phyloP scores from a whole-genome alignment of 768 basidiomycete species.

The Podaxis mareebaensis region DNA sequence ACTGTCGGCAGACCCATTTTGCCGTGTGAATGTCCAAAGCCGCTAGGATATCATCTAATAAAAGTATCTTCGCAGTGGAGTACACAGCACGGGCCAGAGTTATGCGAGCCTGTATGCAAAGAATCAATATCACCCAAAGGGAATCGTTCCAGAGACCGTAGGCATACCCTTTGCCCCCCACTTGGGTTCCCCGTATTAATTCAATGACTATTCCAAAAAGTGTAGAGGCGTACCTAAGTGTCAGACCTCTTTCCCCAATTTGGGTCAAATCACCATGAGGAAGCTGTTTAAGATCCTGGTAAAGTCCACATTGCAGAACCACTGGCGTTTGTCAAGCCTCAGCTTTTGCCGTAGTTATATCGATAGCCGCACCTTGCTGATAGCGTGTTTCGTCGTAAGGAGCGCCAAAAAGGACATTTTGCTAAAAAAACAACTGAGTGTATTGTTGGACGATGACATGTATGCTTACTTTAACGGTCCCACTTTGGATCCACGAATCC shows the following conservation, averaged over 20 bases:
- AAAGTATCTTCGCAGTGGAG: slow-evolving; percentile 55
- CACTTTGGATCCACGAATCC: slow-evolving; percentile 81
- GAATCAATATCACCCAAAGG: neutral
- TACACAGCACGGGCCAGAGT: slow-evolving; percentile 48
- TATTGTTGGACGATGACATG: neutral
- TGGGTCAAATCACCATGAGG: slow-evolving; percentile 65
- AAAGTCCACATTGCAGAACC: slow-evolving; percentile 72
- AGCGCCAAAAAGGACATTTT: slow-evolving; percentile 79
- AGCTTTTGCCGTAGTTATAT: neutral
- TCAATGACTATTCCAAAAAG: neutral
- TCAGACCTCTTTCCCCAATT: slow-evolving; percentile 69
- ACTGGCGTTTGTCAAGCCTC: slow-evolving; percentile 31
- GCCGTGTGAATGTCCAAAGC: slow-evolving; percentile 50
- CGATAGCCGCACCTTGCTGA: slow-evolving; percentile 41
- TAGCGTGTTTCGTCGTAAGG: slow-evolving; percentile 77
- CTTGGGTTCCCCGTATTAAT: slow-evolving; percentile 16
- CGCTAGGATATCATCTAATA: slow-evolving; percentile 74
- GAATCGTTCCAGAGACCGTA: neutral
- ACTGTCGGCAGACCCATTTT: slow-evolving; percentile 12
- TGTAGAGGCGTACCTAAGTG: slow-evolving; percentile 25
- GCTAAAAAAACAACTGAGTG: slow-evolving; percentile 29
- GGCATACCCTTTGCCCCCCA: slow-evolving; percentile 40
- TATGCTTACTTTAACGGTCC: slow-evolving; percentile 54
- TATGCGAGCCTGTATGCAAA: slow-evolving; percentile 40
- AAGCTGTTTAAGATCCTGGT: slow-evolving; percentile 67